Base-by-base conservation (phyloP, 1,284 basidiomycete genomes). In the Boletus mariae region DNA sequence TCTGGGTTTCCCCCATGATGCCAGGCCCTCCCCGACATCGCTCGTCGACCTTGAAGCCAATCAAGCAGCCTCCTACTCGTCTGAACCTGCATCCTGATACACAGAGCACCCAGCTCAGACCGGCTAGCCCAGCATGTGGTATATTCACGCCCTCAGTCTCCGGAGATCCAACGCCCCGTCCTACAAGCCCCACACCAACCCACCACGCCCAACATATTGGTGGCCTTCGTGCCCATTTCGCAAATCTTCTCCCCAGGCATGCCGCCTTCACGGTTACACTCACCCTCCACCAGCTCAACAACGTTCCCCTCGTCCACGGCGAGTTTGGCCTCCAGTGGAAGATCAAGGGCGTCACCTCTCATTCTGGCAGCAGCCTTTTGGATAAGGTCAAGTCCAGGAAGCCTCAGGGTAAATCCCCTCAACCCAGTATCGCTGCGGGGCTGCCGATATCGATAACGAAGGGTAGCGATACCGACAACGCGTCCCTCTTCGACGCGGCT, bases 321-420 rank as follows among this genome's bases (percentile, higher is more conserved):
- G 79, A 89, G 61, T 92, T 92, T 63, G 82, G 77, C 13, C 79
- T 87, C 37, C 77, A 80, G 46, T 92, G 90, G 90, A 85, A 83
- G 66, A 80, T 92, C 71, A 87, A 84, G 71, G 77, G 83, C 58
- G 81, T 82, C 13, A 76, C 80, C 37, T 69, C 72, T 13, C 68
- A 70, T 17, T 64, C 75, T 2, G 70, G 75, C 10, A 66, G 67
- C 32, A 60, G 74, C 44, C 64, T 75, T 15, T 57, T 71, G 45
- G 73, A 71, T 65, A 74, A 64, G 56, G 59, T 70, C 59, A 66
- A 56, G 73, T 72, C 69, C 48, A 58, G 66, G 59, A 61, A 56
- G 71, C 41, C 75, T 70, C 66, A 69, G 62, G 35, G 73, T 67
- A 61, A 68, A 52, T 34, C 49, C 60, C 7, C 58, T 59, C 8